These are phyloP conservation scores for Porodaedalea pini DNA, from an alignment of 1,284 basidiomycete species.

Conservation along the genomic window DNA sequence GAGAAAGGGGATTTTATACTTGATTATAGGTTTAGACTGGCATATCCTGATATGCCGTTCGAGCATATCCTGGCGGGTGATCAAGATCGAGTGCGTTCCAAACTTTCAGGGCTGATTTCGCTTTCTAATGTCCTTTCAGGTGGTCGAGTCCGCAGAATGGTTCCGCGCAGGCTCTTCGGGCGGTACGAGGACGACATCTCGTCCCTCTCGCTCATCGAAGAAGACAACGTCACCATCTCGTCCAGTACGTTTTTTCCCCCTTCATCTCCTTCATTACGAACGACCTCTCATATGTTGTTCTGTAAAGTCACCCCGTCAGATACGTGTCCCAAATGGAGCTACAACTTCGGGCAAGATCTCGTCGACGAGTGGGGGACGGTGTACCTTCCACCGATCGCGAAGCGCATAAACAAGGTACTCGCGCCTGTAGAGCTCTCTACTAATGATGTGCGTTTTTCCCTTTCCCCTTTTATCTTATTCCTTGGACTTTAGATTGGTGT, in stretches of 20 bases:
- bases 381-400: slow-evolving; percentile 39
- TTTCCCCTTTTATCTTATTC: not conserved
- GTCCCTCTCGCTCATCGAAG: slow-evolving; percentile 36
- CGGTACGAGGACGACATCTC: slow-evolving; percentile 31
- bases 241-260: slow-evolving; percentile 37
- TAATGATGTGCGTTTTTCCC: slow-evolving; percentile 24
- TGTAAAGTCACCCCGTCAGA: slow-evolving; percentile 25
- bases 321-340: slow-evolving; percentile 41
- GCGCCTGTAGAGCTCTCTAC: slow-evolving; percentile 33
- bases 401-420: slow-evolving; percentile 35
- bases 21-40: slow-evolving; percentile 33
- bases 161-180: slow-evolving; percentile 45
- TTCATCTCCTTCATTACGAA: slow-evolving; percentile 22
- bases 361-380: slow-evolving; percentile 36
- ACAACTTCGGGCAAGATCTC: slow-evolving; percentile 36
- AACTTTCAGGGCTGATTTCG: not conserved
- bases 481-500: not conserved
- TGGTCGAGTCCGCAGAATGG: slow-evolving; percentile 43
- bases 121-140: slow-evolving; percentile 20
- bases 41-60: slow-evolving; percentile 37
- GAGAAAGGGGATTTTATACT: not conserved
- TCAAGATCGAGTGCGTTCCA: slow-evolving; percentile 37
- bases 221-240: slow-evolving; percentile 38
- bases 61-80: slow-evolving; percentile 38
- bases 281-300: no score